Evolutionary conservation across 768 basidiomycete species (phyloP).

Genomic region (Lactarius vividus): DNA sequence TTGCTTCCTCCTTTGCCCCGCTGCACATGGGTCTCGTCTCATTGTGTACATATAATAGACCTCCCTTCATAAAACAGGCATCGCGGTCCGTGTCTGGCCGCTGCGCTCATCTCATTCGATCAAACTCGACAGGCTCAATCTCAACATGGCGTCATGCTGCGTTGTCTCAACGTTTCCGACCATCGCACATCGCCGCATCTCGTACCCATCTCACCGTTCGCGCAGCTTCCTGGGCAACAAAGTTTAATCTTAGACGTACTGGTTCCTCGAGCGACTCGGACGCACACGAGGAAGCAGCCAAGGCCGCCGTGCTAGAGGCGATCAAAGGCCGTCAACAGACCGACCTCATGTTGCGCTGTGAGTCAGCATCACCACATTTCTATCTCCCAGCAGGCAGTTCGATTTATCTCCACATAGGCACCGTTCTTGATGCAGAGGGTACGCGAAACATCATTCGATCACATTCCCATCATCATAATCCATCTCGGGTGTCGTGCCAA

Average conservation of each 20-base stretch:
- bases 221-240: slow-evolving; percentile 34
- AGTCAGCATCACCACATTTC: slow-evolving; percentile 37
- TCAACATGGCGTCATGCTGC: slow-evolving; percentile 22
- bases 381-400: slow-evolving; percentile 28
- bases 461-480: neutral
- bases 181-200: slow-evolving; percentile 1
- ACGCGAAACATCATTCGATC: slow-evolving; percentile 22
- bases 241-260: slow-evolving; percentile 29
- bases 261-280: slow-evolving; percentile 29
- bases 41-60: slow-evolving; percentile 37
- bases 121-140: slow-evolving; percentile 11
- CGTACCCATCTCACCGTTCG: slow-evolving; percentile 13
- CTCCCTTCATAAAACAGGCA: slow-evolving; percentile 8
- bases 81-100: slow-evolving; percentile 14
- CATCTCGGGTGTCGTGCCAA: slow-evolving; percentile 28
- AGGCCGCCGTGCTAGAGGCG: slow-evolving; percentile 73
- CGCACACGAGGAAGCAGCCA: slow-evolving; percentile 64
- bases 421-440: slow-evolving; percentile 84
- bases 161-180: slow-evolving; percentile 9
- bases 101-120: slow-evolving; percentile 15
- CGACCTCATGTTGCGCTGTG: slow-evolving; percentile 89
- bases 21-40: slow-evolving; percentile 35
- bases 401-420: slow-evolving; percentile 51
- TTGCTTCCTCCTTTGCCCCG: slow-evolving; percentile 4
- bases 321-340: slow-evolving; percentile 86